These are phyloP conservation scores for Cercospora nicotianae DNA, from an alignment of 2,329 filamentous ascomycete species.

Conservation along the genomic window DNA sequence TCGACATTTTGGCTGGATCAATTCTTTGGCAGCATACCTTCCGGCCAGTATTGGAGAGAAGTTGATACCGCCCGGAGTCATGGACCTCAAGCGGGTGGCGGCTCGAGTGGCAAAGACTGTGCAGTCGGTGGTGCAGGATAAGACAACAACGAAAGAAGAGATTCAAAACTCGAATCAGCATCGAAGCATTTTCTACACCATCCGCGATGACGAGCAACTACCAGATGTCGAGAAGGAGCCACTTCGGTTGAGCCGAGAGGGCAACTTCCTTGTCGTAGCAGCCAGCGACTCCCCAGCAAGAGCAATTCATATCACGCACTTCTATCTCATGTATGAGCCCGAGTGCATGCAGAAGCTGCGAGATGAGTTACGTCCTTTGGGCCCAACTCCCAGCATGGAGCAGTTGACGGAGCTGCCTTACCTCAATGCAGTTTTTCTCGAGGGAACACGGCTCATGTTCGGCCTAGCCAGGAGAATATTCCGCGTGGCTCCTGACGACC, in stretches of 20 bases:
- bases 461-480: slow-evolving; percentile 27
- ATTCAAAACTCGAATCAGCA: not conserved
- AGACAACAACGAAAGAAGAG: not conserved
- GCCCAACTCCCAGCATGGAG: slow-evolving; percentile 13
- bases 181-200: slow-evolving; percentile 13
- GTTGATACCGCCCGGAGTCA: slow-evolving; percentile 13
- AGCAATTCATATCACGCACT: slow-evolving; percentile 13
- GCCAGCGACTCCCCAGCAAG: slow-evolving; percentile 11
- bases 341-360: slow-evolving; percentile 11
- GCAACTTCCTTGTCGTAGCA: slow-evolving; percentile 14
- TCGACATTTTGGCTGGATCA: slow-evolving; percentile 16
- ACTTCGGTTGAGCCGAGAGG: slow-evolving; percentile 12
- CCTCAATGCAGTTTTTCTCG: slow-evolving; percentile 25
- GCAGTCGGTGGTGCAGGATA: slow-evolving; percentile 12
- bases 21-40: slow-evolving; percentile 8
- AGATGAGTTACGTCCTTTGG: slow-evolving; percentile 6
- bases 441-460: slow-evolving; percentile 30
- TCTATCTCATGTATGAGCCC: slow-evolving; percentile 13
- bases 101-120: slow-evolving; percentile 6
- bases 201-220: slow-evolving; percentile 11
- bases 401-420: slow-evolving; percentile 23
- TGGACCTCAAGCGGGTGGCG: slow-evolving; percentile 10
- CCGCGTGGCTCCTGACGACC: slow-evolving; percentile 27
- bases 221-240: slow-evolving; percentile 16
- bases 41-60: not conserved